Evolutionary conservation across 768 basidiomycete genomes (phyloP).

Genomic region (Auriscalpium vulgare): DNA sequence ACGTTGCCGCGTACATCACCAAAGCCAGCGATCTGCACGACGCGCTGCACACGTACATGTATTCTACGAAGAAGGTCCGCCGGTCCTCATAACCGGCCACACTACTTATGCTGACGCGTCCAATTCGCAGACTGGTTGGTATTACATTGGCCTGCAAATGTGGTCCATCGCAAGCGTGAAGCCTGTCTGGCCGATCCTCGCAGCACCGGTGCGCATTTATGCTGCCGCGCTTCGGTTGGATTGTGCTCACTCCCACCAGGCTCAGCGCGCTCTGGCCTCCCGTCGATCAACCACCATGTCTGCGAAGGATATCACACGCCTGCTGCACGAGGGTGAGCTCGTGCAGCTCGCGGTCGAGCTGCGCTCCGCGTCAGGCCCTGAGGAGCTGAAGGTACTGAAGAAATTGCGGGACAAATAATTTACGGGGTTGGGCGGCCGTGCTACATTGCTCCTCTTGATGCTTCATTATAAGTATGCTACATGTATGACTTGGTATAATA

Average conservation of each 20-base stretch:
- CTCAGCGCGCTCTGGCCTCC: conserved; percentile 16
- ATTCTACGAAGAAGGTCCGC: conserved; percentile 36
- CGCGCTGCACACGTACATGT: conserved; percentile 44
- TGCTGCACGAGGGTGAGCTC: conserved; percentile 35
- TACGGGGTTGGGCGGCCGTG: not conserved
- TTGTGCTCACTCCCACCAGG: not conserved
- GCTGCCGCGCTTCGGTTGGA: not conserved
- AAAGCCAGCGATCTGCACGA: conserved; percentile 11
- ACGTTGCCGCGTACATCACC: conserved; percentile 28
- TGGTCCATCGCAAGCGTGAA: conserved; percentile 6
- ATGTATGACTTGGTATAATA: too few species aligned
- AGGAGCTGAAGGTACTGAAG: not conserved
- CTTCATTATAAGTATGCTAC: too few species aligned
- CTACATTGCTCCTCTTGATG: too few species aligned
- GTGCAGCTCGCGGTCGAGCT: conserved; percentile 28
- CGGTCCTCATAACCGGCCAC: not conserved
- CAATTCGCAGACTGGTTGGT: conserved; percentile 6
- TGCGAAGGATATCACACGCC: conserved; percentile 26
- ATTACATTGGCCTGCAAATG: conserved; percentile 11
- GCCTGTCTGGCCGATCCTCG: not conserved
- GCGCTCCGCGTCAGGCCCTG: not conserved
- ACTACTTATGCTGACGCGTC: not conserved
- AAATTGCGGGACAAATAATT: not conserved
- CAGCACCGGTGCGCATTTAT: not conserved
- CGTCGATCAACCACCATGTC: conserved; percentile 23